Evolutionary conservation across 2,329 filamentous ascomycete species (phyloP), one percentile per base, ranked within the genome.

Genomic region (Colletotrichum falcatum): DNA sequence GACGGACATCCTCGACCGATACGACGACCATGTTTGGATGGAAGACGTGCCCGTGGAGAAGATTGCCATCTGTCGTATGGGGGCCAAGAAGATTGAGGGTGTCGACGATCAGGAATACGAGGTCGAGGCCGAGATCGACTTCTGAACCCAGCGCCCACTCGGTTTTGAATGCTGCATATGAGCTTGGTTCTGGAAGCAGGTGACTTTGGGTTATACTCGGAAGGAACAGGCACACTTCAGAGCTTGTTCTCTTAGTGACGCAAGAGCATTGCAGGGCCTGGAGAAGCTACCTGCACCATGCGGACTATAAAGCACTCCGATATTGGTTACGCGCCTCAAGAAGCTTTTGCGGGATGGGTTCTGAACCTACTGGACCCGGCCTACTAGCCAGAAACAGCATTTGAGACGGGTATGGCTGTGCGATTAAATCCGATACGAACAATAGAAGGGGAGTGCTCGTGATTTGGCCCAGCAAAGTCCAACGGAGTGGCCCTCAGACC

Each of bases 21-120:
- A 91, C 75, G 84, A 86, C 42, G 88, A 89, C 44, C 90, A 90
- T 73, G 79, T 90, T 0, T 98, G 94, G 94, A 90, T 92, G 74
- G 83, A 89, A 64, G 82, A 89, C 61, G 83, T 95, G 30, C 82
- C 83, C 20, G 78, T 97, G n/a, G 89, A 94, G 66, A 88, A 84
- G 69, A 81, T 98, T 49, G 90, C 91, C 59, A 90, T 98, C 46
- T 98, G 94, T 78, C 90, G 89, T 77, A 97, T 98, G 95, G 94
- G 95, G 0, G 94, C 94, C 12, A 92, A 90, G 84, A 90, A 88
- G 75, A 82, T 82, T 23, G 79, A 89, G 35, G 82, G 87, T 9
- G 81, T 86, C 2, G 87, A 85, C 12, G 86, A 88, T 64, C 83
- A 83, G 73, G 85, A 78, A 16, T 90, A 89, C 70, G 85, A 87